Evolutionary conservation across 495 filamentous ascomycete species (phyloP).

Genomic region (Sabuloglossum arenarium): DNA sequence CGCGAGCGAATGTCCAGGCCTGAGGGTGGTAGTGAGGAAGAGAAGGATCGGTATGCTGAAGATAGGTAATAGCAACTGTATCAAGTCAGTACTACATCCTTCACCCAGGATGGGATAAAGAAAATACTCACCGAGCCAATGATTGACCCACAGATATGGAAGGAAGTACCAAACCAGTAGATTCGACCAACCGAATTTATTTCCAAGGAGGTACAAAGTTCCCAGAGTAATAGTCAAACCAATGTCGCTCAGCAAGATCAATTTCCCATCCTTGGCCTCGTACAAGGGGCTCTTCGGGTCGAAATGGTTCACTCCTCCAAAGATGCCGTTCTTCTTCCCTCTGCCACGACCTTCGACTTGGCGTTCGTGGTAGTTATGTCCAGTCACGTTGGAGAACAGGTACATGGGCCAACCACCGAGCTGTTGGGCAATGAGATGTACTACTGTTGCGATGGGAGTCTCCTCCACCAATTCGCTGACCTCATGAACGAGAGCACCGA

Average conservation of each 20-base stretch:
- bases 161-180: constrained; percentile 83
- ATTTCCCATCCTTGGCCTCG: constrained; percentile 67
- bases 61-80: constrained; percentile 36
- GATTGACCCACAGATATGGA: constrained; percentile 96
- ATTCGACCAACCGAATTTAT: constrained; percentile 66
- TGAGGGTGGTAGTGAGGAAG: constrained; percentile 35
- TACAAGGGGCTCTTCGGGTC: constrained; percentile 71
- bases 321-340: constrained; percentile 71
- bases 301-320: constrained; percentile 84
- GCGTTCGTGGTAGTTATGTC: constrained; percentile 34
- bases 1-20: constrained; percentile 34
- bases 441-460: constrained; percentile 28
- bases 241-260: constrained; percentile 68
- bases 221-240: constrained; percentile 40
- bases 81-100: background rate
- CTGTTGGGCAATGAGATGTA: constrained; percentile 29
- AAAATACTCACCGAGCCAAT: constrained; percentile 46
- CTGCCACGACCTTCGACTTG: constrained; percentile 58
- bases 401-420: constrained; percentile 35
- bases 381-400: constrained; percentile 31
- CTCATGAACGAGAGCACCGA: constrained; percentile 5
- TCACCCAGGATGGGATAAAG: no score
- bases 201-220: constrained; percentile 35
- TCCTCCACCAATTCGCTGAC: constrained; percentile 27
- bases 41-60: constrained; percentile 38